These are phyloP conservation scores for Trichoderma simmonsii DNA, from an alignment of 2,329 filamentous ascomycete species.

Conservation along the genomic window DNA sequence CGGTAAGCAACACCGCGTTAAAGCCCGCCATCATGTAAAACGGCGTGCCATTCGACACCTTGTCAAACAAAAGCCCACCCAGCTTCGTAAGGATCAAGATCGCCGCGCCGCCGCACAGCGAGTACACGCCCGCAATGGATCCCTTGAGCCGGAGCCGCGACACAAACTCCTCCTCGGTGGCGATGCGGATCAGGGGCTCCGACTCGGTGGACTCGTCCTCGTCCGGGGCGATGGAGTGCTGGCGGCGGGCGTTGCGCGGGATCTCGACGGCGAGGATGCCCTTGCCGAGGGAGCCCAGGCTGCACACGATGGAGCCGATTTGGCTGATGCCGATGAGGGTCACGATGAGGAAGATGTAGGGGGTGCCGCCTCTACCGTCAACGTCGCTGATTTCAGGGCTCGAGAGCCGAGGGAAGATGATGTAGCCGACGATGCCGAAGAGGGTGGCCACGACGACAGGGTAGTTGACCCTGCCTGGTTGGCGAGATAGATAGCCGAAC, in stretches of 20 bases:
- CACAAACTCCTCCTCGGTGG: constrained; percentile 32
- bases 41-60: constrained; percentile 67
- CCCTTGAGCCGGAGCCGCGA: constrained; percentile 72
- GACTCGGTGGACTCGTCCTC: constrained; percentile 42
- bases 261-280: constrained; percentile 64
- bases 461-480: constrained; percentile 62
- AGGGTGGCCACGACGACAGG: constrained; percentile 71
- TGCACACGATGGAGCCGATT: constrained; percentile 95
- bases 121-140: constrained; percentile 92
- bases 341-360: constrained; percentile 70
- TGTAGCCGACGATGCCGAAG: constrained; percentile 75
- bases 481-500: constrained; percentile 82
- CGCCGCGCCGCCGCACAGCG: constrained; percentile 81
- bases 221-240: constrained; percentile 32
- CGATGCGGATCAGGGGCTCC: constrained; percentile 39
- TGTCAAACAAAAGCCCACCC: constrained; percentile 83
- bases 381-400: constrained; percentile 70
- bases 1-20: constrained; percentile 68
- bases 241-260: constrained; percentile 26
- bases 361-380: constrained; percentile 63
- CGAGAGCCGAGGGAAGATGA: constrained; percentile 67
- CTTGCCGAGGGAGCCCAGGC: constrained; percentile 79
- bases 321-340: constrained; percentile 85
- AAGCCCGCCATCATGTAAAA: constrained; percentile 95
- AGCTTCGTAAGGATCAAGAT: constrained; percentile 90